These are phyloP conservation scores for Fagus sylvatica DNA, from an alignment of 306 rosid species.

Conservation along the genomic window DNA sequence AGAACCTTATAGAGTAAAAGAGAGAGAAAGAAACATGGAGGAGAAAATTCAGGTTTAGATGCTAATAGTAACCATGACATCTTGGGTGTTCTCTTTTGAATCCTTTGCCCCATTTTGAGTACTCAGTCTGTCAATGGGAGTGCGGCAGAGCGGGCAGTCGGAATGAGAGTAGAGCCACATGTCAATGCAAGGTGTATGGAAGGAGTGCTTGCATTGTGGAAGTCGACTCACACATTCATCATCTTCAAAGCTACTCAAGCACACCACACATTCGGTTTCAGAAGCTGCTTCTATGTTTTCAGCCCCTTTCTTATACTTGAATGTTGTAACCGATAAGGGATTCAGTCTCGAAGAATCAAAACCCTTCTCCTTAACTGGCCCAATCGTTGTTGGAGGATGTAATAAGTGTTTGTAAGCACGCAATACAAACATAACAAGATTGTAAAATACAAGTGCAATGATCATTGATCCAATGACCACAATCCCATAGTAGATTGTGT, in stretches of 20 bases:
- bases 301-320: conserved; percentile 14
- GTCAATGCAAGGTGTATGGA: conserved; percentile 27
- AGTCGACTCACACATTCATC: conserved; percentile 19
- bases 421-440: background rate
- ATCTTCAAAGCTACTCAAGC: conserved; percentile 21
- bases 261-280: conserved; percentile 15
- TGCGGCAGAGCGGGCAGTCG: conserved; percentile 21
- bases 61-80: conserved; percentile 1
- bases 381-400: background rate
- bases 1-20: background rate
- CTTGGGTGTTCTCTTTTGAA: background rate
- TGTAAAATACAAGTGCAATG: background rate
- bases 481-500: conserved; percentile 4
- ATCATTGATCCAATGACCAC: conserved; percentile 2
- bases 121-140: background rate
- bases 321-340: conserved; percentile 4
- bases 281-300: background rate
- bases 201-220: conserved; percentile 32
- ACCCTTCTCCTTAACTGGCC: background rate
- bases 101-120: background rate
- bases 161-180: conserved; percentile 28
- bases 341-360: background rate
- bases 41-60: background rate
- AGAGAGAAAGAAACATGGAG: background rate
- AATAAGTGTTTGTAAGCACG: background rate